Percentiles rank a stretch among this genome's conserved stretches.
Evolutionary conservation across 495 filamentous ascomycete species (phyloP).

Genomic region (Xylaria telfairii): DNA sequence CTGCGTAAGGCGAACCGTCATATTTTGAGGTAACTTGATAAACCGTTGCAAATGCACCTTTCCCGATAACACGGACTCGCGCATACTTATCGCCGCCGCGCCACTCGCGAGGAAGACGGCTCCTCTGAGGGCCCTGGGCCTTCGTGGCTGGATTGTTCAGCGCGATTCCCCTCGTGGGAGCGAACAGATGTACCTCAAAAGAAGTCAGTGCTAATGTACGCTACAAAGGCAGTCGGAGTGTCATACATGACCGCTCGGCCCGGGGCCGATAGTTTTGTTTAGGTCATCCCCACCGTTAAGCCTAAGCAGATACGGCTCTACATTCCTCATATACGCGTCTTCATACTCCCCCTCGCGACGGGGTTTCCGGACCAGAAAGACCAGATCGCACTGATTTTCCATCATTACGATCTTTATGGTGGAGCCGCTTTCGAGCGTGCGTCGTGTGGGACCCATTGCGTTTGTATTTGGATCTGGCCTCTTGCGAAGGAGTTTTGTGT

Average conservation of each 20-base stretch:
- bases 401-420: conserved; percentile 72
- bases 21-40: conserved; percentile 82
- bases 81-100: conserved; percentile 83
- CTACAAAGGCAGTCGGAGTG: background rate
- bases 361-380: conserved; percentile 88
- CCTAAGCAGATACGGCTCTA: conserved; percentile 57
- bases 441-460: conserved; percentile 41
- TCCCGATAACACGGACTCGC: conserved; percentile 77
- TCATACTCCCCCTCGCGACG: conserved; percentile 62
- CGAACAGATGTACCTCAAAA: conserved; percentile 38
- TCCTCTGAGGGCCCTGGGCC: conserved; percentile 2
- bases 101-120: conserved; percentile 64
- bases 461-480: conserved; percentile 39
- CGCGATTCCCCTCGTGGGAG: conserved; percentile 22
- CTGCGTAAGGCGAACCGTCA: conserved; percentile 80
- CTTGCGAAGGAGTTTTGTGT: conserved; percentile 64
- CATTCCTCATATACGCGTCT: conserved; percentile 64
- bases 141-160: background rate
- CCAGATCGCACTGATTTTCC: conserved; percentile 55
- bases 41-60: conserved; percentile 92
- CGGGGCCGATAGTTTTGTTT: conserved; percentile 52
- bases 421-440: conserved; percentile 74
- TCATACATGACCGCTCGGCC: conserved; percentile 53
- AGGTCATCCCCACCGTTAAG: conserved; percentile 32
- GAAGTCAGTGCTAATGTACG: conserved; percentile 18